These are phyloP conservation scores for Smittium mucronatum DNA, from an alignment of 371 early-diverging fungal species.

Conservation along the genomic window DNA sequence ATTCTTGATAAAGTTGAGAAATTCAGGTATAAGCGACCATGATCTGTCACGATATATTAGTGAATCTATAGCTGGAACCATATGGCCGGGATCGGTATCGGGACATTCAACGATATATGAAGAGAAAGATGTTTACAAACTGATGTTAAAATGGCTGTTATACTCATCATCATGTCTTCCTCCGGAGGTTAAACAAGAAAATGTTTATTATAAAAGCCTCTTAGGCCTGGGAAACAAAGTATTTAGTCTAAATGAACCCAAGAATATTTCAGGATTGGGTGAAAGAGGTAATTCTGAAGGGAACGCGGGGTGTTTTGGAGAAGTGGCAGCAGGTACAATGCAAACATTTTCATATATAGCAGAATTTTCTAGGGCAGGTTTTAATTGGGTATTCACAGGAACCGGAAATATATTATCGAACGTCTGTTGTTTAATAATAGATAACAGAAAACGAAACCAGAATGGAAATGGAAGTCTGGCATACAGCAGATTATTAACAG, in stretches of 20 bases:
- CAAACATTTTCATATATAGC: background rate
- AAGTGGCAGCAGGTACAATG: background rate
- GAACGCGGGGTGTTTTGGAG: background rate
- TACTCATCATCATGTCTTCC: slow-evolving; percentile 23
- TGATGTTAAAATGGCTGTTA: slow-evolving; percentile 32
- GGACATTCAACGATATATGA: slow-evolving; percentile 89
- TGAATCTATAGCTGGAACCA: slow-evolving; percentile 68
- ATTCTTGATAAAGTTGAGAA: slow-evolving; percentile 69
- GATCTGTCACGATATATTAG: slow-evolving; percentile 69
- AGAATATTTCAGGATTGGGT: background rate
- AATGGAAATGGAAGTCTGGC: background rate
- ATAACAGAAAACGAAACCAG: background rate
- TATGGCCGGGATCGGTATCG: slow-evolving; percentile 58
- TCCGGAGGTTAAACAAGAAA: background rate
- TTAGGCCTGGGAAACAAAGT: background rate
- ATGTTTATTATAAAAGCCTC: background rate
- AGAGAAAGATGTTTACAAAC: slow-evolving; percentile 68
- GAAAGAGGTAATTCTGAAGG: background rate
- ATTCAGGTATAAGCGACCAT: slow-evolving; percentile 69
- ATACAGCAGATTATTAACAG: background rate
- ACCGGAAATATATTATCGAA: background rate
- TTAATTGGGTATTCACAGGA: background rate
- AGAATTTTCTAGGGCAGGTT: background rate
- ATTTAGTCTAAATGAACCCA: background rate
- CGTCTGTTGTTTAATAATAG: background rate